These are phyloP conservation scores for Fraxinus sp. DNA, from an alignment of 305 asterid species.

Conservation along the genomic window DNA sequence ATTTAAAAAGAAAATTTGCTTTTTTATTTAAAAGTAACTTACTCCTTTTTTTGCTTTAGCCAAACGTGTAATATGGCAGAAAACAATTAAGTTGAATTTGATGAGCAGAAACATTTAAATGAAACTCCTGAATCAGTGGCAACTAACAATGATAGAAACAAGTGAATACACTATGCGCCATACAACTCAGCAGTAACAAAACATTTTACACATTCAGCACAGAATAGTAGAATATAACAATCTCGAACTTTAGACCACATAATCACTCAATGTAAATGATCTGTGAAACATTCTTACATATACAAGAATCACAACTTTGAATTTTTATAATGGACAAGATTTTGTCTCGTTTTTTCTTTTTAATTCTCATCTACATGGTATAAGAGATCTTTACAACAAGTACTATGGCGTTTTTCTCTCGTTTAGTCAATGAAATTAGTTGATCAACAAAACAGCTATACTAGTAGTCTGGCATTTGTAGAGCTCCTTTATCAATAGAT, in stretches of 20 bases:
- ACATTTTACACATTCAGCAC: neutral
- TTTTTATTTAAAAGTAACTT: neutral
- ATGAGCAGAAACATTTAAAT: neutral
- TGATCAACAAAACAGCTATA: neutral
- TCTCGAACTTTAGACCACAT: neutral
- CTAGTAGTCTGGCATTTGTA: neutral
- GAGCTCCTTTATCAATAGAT: neutral
- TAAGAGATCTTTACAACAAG: neutral
- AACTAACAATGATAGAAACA: neutral
- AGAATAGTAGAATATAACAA: neutral
- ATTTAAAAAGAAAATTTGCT: neutral
- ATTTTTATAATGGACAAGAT: conserved; percentile 11
- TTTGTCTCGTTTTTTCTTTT: neutral
- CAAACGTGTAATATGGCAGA: neutral
- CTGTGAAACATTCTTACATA: conserved; percentile 25
- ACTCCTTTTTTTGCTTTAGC: neutral
- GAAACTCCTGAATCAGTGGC: neutral
- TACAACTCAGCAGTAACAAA: neutral
- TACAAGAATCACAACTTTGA: conserved; percentile 33
- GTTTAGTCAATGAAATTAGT: conserved; percentile 9
- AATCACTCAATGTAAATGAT: conserved; percentile 12
- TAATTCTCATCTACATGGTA: neutral
- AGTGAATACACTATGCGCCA: neutral
- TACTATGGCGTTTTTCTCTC: neutral
- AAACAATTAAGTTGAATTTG: neutral